Evolutionary conservation across 164 flowering plant genomes (phyloP), one percentile per base, ranked within the genome.

Genomic region (Umbilicus rupestris): DNA sequence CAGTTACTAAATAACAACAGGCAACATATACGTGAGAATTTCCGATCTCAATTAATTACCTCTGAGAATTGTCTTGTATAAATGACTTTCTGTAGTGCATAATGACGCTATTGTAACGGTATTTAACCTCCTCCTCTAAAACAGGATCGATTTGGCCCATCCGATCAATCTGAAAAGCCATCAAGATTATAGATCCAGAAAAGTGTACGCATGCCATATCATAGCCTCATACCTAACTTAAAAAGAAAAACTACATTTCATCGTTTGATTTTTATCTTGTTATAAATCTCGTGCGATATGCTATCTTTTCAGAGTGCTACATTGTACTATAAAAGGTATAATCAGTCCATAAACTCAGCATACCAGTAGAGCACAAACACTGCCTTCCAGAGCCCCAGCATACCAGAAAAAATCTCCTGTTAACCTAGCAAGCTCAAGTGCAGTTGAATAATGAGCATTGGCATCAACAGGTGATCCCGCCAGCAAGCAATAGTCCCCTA

Each of bases 391-490:
- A 31, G 99, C 99, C 60, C 99, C 99, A 62, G 97, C 97, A 78
- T 83, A 87, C 99, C 99, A 95, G 75, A 95, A 95, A 74, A 67
- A 89, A 78, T 95, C 99, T 50, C 85, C 94, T 30, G 99, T 95
- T 78, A 95, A 78, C 75, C 99, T 85, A 30, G 97, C 87, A 70
- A 95, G 96, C 68, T 95, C 99, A 67, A 89, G 65, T 19, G 97
- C 97, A 63, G 99, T 95, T 63, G 96, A 83, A 77, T 92, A 95
- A 74, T 95, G 99, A 8, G 96, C 97, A 86, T 87, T 90, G 37
- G 99, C 99, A 88, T 95, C 99, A 72, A 95, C 97, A 64, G 99
- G 99, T 41, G 99, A 92, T 55, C 97, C 99, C 37, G 99, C 97
- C 83, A 95, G 70, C 76, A 95, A 78, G 70, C 97, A 95, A 66